Base-by-base conservation (phyloP, 352 stramenopile genomes). In the Phytophthora pisi region DNA sequence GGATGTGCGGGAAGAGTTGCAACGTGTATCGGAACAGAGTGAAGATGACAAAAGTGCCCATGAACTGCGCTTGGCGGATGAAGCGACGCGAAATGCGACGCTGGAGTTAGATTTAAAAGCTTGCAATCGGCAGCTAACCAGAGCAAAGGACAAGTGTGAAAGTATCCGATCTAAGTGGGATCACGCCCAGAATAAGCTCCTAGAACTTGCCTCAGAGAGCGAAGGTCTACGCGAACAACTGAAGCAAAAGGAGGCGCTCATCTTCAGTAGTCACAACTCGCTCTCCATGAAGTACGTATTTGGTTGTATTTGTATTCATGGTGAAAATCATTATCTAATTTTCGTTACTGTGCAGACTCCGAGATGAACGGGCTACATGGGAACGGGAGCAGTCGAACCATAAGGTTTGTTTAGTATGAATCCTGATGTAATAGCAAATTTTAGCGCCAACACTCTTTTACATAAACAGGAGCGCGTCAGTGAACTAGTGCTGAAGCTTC, bases 211-310 rank as follows among this genome's bases (percentile, higher is more conserved):
- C 7, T 79, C 74, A n/a, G 85, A 93, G 43, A 77, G 64, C 43
- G 82, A 93, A 42, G 68, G 72, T 57, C 54, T 92, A 23, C 83
- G 82, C 26, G 85, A 90, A 2, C 84, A 95, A 51, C 51, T 93
- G 9, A 90, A 89, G 57, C 86, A 93, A 63, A 92, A 92, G 46
- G 86, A 92, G 11, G 49, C 74, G 9, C 70, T 90, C n/a, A 68
- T 90, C 24, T 64, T 86, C 28, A 83, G 63, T 51, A 91, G 74
- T 45, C 86, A 94, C 64, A 86, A 81, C 56, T 62, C 79, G 5
- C 53, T 87, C 30, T 76, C 75, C 1, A 59, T 68, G 50, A 92
- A 89, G 84, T 92, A 64, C 26, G 69, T 67, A 31, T 1, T 16
- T 36, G 36, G 1, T n/a, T 24, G 6, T 30, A 18, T 20, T 9